phyloP scores from a whole-genome alignment of 1,284 basidiomycete genomes.

The Boletellus deceptivus region DNA sequence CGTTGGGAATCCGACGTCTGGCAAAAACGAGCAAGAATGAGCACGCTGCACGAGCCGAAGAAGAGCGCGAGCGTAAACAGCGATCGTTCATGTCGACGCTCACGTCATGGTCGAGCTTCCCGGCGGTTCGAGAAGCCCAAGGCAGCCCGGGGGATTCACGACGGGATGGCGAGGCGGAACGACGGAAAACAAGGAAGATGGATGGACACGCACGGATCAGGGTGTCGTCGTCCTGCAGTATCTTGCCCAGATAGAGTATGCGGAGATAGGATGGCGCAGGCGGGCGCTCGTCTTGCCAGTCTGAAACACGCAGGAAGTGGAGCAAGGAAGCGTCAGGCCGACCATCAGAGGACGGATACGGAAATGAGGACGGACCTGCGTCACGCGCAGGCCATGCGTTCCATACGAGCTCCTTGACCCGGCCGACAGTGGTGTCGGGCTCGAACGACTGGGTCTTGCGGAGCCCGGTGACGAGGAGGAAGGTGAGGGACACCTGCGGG shows the following conservation, averaged over 20 bases:
- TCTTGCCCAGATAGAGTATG: conserved; percentile 78
- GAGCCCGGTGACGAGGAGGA: conserved; percentile 73
- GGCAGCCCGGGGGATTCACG: background rate
- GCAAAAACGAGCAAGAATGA: conserved; percentile 10
- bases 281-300: conserved; percentile 80
- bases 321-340: background rate
- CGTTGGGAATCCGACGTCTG: conserved; percentile 52
- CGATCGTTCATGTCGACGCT: background rate
- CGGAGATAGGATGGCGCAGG: conserved; percentile 78
- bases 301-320: conserved; percentile 34
- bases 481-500: conserved; percentile 68
- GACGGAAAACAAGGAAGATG: background rate
- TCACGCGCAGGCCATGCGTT: conserved; percentile 78
- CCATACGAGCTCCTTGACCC: conserved; percentile 85
- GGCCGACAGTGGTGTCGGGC: conserved; percentile 72
- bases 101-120: background rate
- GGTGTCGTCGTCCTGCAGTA: conserved; percentile 81
- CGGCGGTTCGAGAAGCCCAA: background rate
- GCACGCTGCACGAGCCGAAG: background rate
- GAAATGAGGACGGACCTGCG: conserved; percentile 22
- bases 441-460: conserved; percentile 76
- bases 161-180: background rate
- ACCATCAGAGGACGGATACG: conserved; percentile 12
- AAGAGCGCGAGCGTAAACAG: background rate
- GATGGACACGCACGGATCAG: conserved; percentile 55